Evolutionary conservation across 371 early-diverging fungal species (phyloP).

Genomic region (Apophysomyces ossiformis): DNA sequence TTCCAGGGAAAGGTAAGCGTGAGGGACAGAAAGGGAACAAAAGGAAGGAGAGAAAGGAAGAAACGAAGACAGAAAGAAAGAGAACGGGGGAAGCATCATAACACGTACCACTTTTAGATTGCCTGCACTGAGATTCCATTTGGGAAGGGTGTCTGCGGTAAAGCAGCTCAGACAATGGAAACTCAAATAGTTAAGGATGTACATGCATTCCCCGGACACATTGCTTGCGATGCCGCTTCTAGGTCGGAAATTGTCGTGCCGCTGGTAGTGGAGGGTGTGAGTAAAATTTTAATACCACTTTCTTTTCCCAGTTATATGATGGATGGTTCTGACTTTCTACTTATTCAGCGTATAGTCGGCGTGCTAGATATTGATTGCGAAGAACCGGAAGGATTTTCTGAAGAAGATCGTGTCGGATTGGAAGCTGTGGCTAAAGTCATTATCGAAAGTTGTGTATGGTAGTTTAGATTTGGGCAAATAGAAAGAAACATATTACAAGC

Average conservation of each 20-base stretch:
- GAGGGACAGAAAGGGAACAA: slow-evolving; percentile 2
- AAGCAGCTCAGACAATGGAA: slow-evolving; percentile 61
- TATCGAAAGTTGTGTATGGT: slow-evolving; percentile 68
- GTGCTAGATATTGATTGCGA: slow-evolving; percentile 90
- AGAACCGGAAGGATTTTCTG: slow-evolving; percentile 74
- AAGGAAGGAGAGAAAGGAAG: slow-evolving; percentile 10
- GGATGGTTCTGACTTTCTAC: neutral
- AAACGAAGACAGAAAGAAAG: neutral
- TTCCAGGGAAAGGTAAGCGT: slow-evolving; percentile 83
- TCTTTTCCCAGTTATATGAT: neutral
- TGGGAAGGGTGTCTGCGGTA: slow-evolving; percentile 91
- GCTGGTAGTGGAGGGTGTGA: slow-evolving; percentile 62
- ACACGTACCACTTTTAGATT: slow-evolving; percentile 34
- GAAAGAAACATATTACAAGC: neutral
- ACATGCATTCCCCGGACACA: slow-evolving; percentile 87
- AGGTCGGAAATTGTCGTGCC: slow-evolving; percentile 91
- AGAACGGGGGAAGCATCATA: neutral
- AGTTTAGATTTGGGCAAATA: slow-evolving; percentile 13
- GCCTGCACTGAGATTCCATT: slow-evolving; percentile 87
- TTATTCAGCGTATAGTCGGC: slow-evolving; percentile 64
- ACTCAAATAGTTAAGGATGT: slow-evolving; percentile 79
- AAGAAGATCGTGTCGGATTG: slow-evolving; percentile 73
- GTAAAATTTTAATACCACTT: neutral
- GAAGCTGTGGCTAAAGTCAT: slow-evolving; percentile 71
- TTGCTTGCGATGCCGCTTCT: slow-evolving; percentile 91